Evolutionary conservation across 164 flowering plant species (phyloP).

Genomic region (Piper betle): DNA sequence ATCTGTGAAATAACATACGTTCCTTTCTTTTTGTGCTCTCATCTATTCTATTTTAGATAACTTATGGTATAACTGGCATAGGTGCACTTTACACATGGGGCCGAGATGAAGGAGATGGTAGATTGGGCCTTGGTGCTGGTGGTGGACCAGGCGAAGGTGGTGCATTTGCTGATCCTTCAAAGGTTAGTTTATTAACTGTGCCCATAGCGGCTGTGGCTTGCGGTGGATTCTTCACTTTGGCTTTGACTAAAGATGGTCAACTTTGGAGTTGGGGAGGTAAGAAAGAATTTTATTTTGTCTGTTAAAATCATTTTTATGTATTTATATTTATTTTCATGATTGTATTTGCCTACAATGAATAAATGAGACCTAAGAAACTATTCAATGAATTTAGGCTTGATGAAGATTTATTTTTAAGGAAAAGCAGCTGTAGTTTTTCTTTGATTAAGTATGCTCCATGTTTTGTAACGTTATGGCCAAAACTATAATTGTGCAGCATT

Average conservation of each 20-base stretch:
- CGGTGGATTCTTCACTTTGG: conserved; percentile 91
- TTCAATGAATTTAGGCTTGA: no score
- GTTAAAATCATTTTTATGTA: neutral
- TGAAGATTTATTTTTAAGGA: no score
- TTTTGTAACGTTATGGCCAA: no score
- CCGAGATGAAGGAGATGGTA: conserved; percentile 95
- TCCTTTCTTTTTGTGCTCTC: neutral
- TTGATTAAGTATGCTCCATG: no score
- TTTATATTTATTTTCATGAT: no score
- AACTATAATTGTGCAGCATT: no score
- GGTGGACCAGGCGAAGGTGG: conserved; percentile 91
- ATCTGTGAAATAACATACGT: neutral
- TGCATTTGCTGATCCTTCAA: conserved; percentile 62
- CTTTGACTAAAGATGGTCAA: conserved; percentile 62
- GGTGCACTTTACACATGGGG: conserved; percentile 91
- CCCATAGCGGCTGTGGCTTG: conserved; percentile 69
- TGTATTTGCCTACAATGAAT: no score
- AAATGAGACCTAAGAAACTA: no score
- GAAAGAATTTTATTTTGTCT: neutral
- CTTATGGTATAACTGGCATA: conserved; percentile 12
- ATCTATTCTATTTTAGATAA: neutral
- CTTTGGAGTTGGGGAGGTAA: conserved; percentile 97
- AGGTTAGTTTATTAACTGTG: conserved; percentile 56
- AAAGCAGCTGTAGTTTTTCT: no score
- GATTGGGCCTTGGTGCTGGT: conserved; percentile 78